Base-by-base conservation (phyloP, 345 rosid species). In the Melaleuca quinquenervia region DNA sequence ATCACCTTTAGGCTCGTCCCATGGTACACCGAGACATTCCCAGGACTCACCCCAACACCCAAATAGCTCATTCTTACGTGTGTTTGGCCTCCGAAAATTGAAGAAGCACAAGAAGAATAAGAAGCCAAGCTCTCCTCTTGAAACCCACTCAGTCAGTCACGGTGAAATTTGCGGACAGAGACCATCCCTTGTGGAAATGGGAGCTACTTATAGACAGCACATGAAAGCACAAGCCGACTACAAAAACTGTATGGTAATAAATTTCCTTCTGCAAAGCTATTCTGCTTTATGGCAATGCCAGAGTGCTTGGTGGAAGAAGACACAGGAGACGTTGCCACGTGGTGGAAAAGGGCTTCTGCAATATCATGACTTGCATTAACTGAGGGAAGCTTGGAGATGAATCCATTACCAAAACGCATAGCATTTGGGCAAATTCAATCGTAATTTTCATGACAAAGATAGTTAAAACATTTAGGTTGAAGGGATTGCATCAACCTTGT, bases 11-110 rank as follows among this genome's bases (percentile, higher is more conserved):
- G 78, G 82, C 90, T 87, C 45, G 87, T 89, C 75, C 92, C 94
- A 82, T 91, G 93, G 87, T 87, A 91, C 10, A 91, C 94, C 26
- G 94, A 87, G 41, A 93, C 94, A 85, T 90, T 91, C 76, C 94
- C 93, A 18, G 98, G 94, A 90, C 96, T 93, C 75, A 89, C 93
- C 51, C 93, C 97, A 83, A 93, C 94, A 10, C 95, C 94, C 85
- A 92, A 88, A 78, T 88, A 93, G 85, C 93, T 93, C 94, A 93
- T 95, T 53, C 48, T 20, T 1, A 48, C 48, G 26, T 18, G 48
- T 7, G 18, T 36, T 20, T 6, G 80, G 80, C 75, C 91, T 74
- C 74, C 85, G 52, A 24, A 45, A 50, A 44, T 29, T 54, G 52
- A 70, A 80, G 52, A 70, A 80, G 64, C 44, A 70, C 80, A 36